Evolutionary conservation across 2,329 filamentous ascomycete genomes (phyloP).

Genomic region (Dothideomycetes sp.): DNA sequence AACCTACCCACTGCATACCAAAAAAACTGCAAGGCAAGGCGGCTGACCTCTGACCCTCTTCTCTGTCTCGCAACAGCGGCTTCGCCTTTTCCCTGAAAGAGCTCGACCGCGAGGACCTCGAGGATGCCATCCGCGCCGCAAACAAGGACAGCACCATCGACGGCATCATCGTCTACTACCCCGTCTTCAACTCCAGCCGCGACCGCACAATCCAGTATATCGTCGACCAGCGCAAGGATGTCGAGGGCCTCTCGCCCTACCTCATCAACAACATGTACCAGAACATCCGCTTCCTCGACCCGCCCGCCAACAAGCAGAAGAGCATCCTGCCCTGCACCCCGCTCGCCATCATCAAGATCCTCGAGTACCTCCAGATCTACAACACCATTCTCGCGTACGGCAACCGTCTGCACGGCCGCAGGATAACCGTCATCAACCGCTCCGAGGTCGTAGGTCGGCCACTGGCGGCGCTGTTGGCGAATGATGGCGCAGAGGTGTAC

Average conservation of each 20-base stretch:
- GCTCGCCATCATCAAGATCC: slow-evolving; percentile 89
- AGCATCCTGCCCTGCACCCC: slow-evolving; percentile 93
- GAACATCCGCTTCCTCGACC: slow-evolving; percentile 89
- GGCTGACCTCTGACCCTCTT: neutral
- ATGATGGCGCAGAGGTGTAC: slow-evolving; percentile 92
- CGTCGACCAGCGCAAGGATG: slow-evolving; percentile 80
- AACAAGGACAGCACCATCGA: slow-evolving; percentile 70
- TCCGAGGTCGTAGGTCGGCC: slow-evolving; percentile 93
- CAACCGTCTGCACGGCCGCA: slow-evolving; percentile 85
- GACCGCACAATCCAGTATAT: slow-evolving; percentile 96
- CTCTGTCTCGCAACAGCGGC: slow-evolving; percentile 45
- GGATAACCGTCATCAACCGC: slow-evolving; percentile 91
- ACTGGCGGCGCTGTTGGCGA: slow-evolving; percentile 82
- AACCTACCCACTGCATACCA: no score
- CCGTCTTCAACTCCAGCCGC: slow-evolving; percentile 82
- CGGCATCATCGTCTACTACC: slow-evolving; percentile 96
- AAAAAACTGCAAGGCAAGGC: neutral
- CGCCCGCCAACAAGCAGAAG: slow-evolving; percentile 66
- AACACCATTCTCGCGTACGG: slow-evolving; percentile 88
- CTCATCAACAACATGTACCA: slow-evolving; percentile 99
- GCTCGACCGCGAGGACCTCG: slow-evolving; percentile 77
- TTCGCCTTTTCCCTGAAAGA: slow-evolving; percentile 80
- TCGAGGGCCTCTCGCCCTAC: slow-evolving; percentile 85
- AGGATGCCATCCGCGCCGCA: slow-evolving; percentile 76
- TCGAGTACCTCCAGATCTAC: slow-evolving; percentile 93